Evolutionary conservation across 169 alveolate species (phyloP), one percentile per base, ranked within the genome.

Genomic region (Condylostoma magnum): DNA sequence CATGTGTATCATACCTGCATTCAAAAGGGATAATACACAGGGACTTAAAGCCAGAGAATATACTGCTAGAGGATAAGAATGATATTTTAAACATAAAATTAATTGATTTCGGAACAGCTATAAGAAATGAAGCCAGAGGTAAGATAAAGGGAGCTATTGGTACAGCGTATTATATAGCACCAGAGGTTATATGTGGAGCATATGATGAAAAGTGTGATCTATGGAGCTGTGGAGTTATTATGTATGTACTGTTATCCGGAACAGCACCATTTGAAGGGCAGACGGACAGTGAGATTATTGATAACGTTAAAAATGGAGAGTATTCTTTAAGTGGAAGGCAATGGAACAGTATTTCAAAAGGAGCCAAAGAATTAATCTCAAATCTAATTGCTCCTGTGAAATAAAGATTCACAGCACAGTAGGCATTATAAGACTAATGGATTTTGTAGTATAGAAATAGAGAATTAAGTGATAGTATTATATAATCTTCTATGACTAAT

Each of bases 221-320:
- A 27, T 57, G 77, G 60, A 38, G 58, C 44, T 63, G 70, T 54
- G 81, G 81, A 48, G 92, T 89, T 25, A 80, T 86, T 4, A 57
- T 70, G 31, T 77, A 50, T 74, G 80, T 85, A 36, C 68, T 87
- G 2, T 58, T 78, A 10, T 68, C 86, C 20, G 92, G 90, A 31
- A 81, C 84, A 73, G 96, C 97, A 0, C 98, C 99, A 8, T 97
- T 96, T 74, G 94, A 94, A 30, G 98, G 97, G n/a, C 84, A 83
- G 25, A 43, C 83, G 34, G 98, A 96, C 79, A 84, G 80, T 27
- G 98, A 94, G 36, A 94, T 96, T 8, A 86, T 93, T 22, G 69
- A 79, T 22, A 89, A 86, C 76, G 97, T 97, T 27, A 90, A 85
- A 76, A 75, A 76, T n/a, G 99, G 98, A 6, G 18, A 69, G 46